A percentile compares a stretch with the other conserved stretches of the same genome.
phyloP scores from a whole-genome alignment of 1,139 yeast genomes.

The Hyphopichia pseudoburtonii region DNA sequence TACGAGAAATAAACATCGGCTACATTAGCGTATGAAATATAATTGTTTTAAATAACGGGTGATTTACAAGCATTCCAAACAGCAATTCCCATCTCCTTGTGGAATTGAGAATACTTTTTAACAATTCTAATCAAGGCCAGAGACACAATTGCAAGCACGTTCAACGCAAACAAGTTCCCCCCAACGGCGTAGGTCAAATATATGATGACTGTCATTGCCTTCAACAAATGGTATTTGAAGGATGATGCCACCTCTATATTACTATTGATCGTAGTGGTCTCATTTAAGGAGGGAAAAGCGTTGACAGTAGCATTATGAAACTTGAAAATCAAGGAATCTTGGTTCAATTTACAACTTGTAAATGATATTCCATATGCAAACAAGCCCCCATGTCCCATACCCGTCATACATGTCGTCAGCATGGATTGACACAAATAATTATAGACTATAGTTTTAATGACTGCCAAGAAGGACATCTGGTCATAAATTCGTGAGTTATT shows the following conservation, averaged over 20 bases:
- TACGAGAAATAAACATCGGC: no score
- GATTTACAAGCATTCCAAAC: no score
- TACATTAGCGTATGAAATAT: no score
- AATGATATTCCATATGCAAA: not conserved
- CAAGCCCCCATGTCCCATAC: not conserved
- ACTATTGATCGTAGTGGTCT: not conserved
- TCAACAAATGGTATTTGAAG: constrained; percentile 7
- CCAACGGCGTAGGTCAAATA: constrained; percentile 28
- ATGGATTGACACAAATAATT: not conserved
- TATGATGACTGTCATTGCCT: constrained; percentile 21
- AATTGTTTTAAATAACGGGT: no score
- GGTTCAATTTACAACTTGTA: not conserved
- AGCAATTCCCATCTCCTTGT: no score
- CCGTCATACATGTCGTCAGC: not conserved
- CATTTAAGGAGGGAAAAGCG: constrained; percentile 13
- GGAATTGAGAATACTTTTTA: constrained; percentile 8
- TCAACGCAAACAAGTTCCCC: constrained; percentile 32
- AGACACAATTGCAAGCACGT: constrained; percentile 17
- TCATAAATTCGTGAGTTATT: not conserved
- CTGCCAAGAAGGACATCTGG: not conserved
- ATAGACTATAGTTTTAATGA: not conserved
- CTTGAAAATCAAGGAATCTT: constrained; percentile 25
- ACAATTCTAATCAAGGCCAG: not conserved
- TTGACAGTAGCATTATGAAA: constrained; percentile 22
- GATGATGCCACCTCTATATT: not conserved